Percentiles rank a stretch among this genome's conserved stretches.
These are phyloP conservation scores for Penicillium alfredii DNA, from an alignment of 495 filamentous ascomycete species.

Conservation along the genomic window DNA sequence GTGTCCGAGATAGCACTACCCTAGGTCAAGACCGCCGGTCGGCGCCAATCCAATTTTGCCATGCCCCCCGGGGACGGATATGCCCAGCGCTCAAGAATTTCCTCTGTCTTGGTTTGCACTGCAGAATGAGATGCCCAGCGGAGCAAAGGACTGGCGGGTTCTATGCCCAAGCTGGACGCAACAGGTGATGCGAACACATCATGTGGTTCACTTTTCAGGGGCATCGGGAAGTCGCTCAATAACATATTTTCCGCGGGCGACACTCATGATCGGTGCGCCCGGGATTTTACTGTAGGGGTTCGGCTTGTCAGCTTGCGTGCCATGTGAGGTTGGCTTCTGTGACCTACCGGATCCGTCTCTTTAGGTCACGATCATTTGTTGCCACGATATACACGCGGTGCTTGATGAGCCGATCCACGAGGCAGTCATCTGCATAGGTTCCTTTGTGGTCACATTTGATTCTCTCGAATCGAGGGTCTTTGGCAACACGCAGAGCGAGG, in stretches of 20 bases:
- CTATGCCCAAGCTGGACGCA: background rate
- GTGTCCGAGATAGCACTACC: no score
- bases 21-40: no score
- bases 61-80: no score
- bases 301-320: background rate
- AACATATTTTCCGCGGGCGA: slow-evolving; percentile 79
- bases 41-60: no score
- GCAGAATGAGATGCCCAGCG: no score
- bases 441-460: slow-evolving; percentile 84
- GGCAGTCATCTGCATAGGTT: slow-evolving; percentile 90
- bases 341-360: slow-evolving; percentile 61
- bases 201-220: slow-evolving; percentile 19
- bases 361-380: slow-evolving; percentile 75
- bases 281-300: slow-evolving; percentile 28
- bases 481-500: slow-evolving; percentile 82
- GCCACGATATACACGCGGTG: slow-evolving; percentile 81
- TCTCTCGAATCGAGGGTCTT: slow-evolving; percentile 83
- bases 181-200: background rate
- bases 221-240: slow-evolving; percentile 88
- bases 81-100: no score
- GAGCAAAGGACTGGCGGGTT: slow-evolving; percentile 1
- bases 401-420: slow-evolving; percentile 78
- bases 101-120: no score
- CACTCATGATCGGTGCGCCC: slow-evolving; percentile 56
- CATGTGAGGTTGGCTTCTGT: background rate